These are phyloP conservation scores for Fusarium robinianum DNA, from an alignment of 2,329 filamentous ascomycete species.

Conservation along the genomic window DNA sequence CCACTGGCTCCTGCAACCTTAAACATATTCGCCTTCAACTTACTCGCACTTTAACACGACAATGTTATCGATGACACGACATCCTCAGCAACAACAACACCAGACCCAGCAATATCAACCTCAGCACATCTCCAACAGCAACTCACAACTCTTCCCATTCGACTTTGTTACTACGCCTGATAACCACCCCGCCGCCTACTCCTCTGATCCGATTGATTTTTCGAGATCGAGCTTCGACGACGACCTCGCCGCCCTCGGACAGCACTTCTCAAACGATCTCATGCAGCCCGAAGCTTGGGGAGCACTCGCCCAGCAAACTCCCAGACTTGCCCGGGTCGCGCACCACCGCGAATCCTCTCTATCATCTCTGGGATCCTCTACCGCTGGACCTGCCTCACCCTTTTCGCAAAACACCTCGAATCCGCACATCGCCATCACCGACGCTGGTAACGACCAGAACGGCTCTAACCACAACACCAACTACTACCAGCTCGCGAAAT, in stretches of 20 bases:
- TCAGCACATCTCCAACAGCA: conserved; percentile 35
- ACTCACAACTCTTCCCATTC: conserved; percentile 24
- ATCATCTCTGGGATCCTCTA: conserved; percentile 63
- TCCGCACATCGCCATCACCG: conserved; percentile 61
- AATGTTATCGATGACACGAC: conserved; percentile 40
- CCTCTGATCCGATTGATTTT: conserved; percentile 14
- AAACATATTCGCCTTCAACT: conserved; percentile 23
- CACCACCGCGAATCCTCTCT: conserved; percentile 66
- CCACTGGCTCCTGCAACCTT: conserved; percentile 31
- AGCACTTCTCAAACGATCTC: conserved; percentile 35
- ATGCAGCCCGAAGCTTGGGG: conserved; percentile 53
- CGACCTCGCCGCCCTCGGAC: conserved; percentile 33
- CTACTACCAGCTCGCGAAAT: conserved; percentile 55
- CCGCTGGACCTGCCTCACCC: conserved; percentile 61
- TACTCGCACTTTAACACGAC: conserved; percentile 27
- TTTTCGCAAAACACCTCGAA: conserved; percentile 60
- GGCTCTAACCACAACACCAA: conserved; percentile 40
- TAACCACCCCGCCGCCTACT: conserved; percentile 23
- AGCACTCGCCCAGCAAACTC: conserved; percentile 43
- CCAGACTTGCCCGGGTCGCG: conserved; percentile 46
- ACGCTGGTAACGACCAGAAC: conserved; percentile 50
- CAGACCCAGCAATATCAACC: conserved; percentile 31
- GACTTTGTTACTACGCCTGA: conserved; percentile 24
- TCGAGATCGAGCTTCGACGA: conserved; percentile 31
- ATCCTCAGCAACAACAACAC: conserved; percentile 34